A percentile compares a stretch with the other conserved stretches of the same genome.
These are phyloP conservation scores for Ilex aquifolium DNA, from an alignment of 257 asterid species.

Conservation along the genomic window DNA sequence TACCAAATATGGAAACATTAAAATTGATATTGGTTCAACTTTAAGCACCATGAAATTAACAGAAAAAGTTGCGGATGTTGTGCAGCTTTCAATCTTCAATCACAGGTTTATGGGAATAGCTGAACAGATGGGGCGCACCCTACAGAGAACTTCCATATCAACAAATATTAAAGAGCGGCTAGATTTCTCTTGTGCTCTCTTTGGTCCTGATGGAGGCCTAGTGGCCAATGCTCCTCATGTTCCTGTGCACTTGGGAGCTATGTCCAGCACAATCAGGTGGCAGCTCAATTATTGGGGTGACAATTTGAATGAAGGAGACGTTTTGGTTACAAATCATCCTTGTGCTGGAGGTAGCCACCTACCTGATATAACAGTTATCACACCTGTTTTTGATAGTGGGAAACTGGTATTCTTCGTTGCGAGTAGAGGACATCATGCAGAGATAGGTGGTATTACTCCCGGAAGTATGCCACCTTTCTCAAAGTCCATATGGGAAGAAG, in stretches of 20 bases:
- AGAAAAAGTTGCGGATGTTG: slow-evolving; percentile 88
- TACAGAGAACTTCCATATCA: slow-evolving; percentile 92
- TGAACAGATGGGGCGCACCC: slow-evolving; percentile 98
- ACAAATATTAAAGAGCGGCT: slow-evolving; percentile 90
- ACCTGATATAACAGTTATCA: slow-evolving; percentile 90
- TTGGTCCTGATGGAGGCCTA: slow-evolving; percentile 91
- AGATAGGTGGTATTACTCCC: slow-evolving; percentile 96
- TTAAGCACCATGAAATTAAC: slow-evolving; percentile 30
- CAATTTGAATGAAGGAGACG: slow-evolving; percentile 81
- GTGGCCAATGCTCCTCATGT: slow-evolving; percentile 99
- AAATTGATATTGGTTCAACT: slow-evolving; percentile 51
- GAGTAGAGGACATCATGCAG: slow-evolving; percentile 97
- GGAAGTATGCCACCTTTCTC: slow-evolving; percentile 99
- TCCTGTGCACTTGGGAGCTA: slow-evolving; percentile 97
- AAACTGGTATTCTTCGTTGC: slow-evolving; percentile 82
- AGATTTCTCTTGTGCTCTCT: slow-evolving; percentile 96
- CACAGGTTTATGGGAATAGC: slow-evolving; percentile 98
- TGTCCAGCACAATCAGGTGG: slow-evolving; percentile 98
- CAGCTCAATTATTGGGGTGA: slow-evolving; percentile 80
- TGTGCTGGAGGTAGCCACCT: slow-evolving; percentile 96
- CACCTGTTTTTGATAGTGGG: slow-evolving; percentile 75
- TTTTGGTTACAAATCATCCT: slow-evolving; percentile 90
- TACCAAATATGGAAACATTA: slow-evolving; percentile 77
- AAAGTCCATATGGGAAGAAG: slow-evolving; percentile 92
- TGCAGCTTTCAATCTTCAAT: slow-evolving; percentile 91